A percentile compares a stretch with the other conserved stretches of the same genome.
These are phyloP conservation scores for Aphanomyces euteiches DNA, from an alignment of 352 stramenopile species.

Conservation along the genomic window DNA sequence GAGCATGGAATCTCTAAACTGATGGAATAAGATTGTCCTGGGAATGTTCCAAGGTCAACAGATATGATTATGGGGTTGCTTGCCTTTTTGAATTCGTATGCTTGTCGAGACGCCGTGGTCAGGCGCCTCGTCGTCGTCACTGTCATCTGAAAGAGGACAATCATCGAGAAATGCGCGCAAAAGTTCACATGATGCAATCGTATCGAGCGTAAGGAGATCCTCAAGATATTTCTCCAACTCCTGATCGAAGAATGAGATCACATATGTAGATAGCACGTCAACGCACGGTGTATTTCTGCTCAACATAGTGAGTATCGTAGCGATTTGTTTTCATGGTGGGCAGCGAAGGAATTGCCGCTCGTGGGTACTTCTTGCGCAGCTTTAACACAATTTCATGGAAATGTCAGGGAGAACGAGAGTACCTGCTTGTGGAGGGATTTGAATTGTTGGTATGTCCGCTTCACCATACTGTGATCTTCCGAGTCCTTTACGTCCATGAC, in stretches of 20 bases:
- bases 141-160: slow-evolving; percentile 42
- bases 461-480: slow-evolving; percentile 41
- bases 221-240: slow-evolving; percentile 59
- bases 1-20: slow-evolving; percentile 42
- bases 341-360: slow-evolving; percentile 56
- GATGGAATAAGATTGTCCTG: slow-evolving; percentile 67
- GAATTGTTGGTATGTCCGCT: slow-evolving; percentile 70
- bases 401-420: neutral
- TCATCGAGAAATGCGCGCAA: slow-evolving; percentile 62
- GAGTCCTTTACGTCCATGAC: slow-evolving; percentile 58
- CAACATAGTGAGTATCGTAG: slow-evolving; percentile 72
- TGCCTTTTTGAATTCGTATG: slow-evolving; percentile 7
- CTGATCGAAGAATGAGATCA: slow-evolving; percentile 15
- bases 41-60: slow-evolving; percentile 25
- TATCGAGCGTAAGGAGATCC: slow-evolving; percentile 46
- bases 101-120: slow-evolving; percentile 36
- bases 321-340: slow-evolving; percentile 66
- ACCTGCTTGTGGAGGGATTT: slow-evolving; percentile 48
- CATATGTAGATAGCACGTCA: neutral
- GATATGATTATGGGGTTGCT: no score
- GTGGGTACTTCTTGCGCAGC: slow-evolving; percentile 71
- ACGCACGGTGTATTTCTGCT: slow-evolving; percentile 53
- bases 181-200: slow-evolving; percentile 55
- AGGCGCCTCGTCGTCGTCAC: slow-evolving; percentile 43
- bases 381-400: slow-evolving; percentile 27